Conservation (phyloP, 495 filamentous ascomycete genomes). For the Penicillium salamii region DNA sequence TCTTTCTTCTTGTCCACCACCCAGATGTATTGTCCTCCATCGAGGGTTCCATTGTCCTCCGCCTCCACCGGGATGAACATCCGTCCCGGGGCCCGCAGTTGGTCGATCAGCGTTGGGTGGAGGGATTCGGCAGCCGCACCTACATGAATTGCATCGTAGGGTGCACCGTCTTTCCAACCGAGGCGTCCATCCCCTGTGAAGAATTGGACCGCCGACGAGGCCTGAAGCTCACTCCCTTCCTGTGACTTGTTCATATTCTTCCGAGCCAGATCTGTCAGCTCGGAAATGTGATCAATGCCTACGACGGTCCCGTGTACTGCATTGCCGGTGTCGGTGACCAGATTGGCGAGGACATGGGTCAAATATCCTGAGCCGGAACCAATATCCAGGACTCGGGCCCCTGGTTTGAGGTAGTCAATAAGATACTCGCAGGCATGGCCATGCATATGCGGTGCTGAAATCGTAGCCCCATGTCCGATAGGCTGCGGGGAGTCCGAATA, state of each 20-base stretch:
- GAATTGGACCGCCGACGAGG: constrained; percentile 63
- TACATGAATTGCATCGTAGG: constrained; percentile 92
- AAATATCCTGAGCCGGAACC: constrained; percentile 90
- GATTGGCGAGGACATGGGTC: constrained; percentile 81
- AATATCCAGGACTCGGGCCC: constrained; percentile 73
- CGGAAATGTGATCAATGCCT: constrained; percentile 85
- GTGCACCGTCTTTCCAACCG: constrained; percentile 62
- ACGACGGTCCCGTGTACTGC: constrained; percentile 56
- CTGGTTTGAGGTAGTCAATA: constrained; percentile 55
- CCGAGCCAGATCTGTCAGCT: constrained; percentile 68
- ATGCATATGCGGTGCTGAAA: constrained; percentile 98
- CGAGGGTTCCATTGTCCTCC: constrained; percentile 18
- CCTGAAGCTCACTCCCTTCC: constrained; percentile 61
- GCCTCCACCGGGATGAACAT: constrained; percentile 89
- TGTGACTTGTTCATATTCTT: constrained; percentile 71
- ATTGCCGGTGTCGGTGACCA: constrained; percentile 54
- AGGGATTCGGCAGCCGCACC: constrained; percentile 79
- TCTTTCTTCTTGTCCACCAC: constrained; percentile 82
- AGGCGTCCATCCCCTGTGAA: constrained; percentile 77
- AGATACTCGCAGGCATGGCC: constrained; percentile 71
- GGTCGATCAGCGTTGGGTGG: constrained; percentile 70
- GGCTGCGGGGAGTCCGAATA: constrained; percentile 90
- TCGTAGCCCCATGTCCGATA: constrained; percentile 87
- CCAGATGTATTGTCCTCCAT: constrained; percentile 75
- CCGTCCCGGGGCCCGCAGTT: constrained; percentile 73